Percentiles rank a stretch among this genome's conserved stretches.
Conservation (phyloP, 2,329 filamentous ascomycete species). For the Byssochlamys sp. region DNA sequence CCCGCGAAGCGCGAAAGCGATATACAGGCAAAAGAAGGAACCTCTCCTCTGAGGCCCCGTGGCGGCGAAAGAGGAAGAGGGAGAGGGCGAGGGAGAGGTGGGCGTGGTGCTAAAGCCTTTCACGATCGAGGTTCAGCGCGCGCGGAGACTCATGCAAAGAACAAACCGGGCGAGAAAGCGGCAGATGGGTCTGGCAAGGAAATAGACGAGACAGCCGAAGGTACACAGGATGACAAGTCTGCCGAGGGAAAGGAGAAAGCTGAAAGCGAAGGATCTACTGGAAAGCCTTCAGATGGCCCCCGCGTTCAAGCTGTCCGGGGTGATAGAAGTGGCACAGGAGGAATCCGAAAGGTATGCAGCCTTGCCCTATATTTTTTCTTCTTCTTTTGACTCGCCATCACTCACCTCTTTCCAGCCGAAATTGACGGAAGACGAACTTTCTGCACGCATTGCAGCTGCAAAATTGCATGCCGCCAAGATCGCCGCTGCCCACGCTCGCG, state of each 20-base stretch:
- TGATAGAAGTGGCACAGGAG: slow-evolving; percentile 46
- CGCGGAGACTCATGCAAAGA: slow-evolving; percentile 10
- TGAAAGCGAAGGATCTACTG: slow-evolving; percentile 11
- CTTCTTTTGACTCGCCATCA: background rate
- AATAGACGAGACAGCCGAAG: slow-evolving; percentile 10
- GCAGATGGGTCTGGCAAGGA: slow-evolving; percentile 7
- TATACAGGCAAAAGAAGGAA: slow-evolving; percentile 11
- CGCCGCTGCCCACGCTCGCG: slow-evolving; percentile 52
- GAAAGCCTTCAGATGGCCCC: slow-evolving; percentile 7
- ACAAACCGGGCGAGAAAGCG: slow-evolving; percentile 10
- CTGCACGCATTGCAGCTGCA: slow-evolving; percentile 51
- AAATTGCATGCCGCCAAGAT: slow-evolving; percentile 52
- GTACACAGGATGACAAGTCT: slow-evolving; percentile 10
- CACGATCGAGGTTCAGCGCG: slow-evolving; percentile 12
- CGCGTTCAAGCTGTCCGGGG: slow-evolving; percentile 42
- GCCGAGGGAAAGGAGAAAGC: slow-evolving; percentile 5
- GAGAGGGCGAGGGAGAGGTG: slow-evolving; percentile 18
- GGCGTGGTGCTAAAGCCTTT: slow-evolving; percentile 15
- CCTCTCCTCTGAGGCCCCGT: slow-evolving; percentile 19
- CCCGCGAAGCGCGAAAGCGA: slow-evolving; percentile 8
- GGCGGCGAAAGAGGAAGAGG: slow-evolving; percentile 22
- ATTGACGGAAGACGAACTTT: slow-evolving; percentile 56
- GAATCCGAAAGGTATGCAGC: slow-evolving; percentile 36
- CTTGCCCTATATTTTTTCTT: background rate
- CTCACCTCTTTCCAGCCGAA: slow-evolving; percentile 41